Evolutionary conservation across 2,329 filamentous ascomycete species (phyloP), one percentile per base, ranked within the genome.

Genomic region (Waltergamsia citrina): DNA sequence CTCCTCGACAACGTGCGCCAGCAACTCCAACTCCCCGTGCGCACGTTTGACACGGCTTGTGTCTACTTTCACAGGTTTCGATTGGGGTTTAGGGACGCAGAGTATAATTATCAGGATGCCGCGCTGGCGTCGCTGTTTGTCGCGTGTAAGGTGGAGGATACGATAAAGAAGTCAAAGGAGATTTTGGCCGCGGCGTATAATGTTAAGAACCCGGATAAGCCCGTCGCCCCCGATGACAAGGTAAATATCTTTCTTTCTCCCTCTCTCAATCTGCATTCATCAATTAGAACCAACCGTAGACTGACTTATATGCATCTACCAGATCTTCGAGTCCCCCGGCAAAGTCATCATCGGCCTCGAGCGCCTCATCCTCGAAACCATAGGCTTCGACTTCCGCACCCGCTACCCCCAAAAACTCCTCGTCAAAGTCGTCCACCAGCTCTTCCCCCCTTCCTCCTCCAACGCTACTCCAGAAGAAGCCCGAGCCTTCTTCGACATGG

Each of bases 111-210:
- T 43, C 60, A 85, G 56, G 90, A 96, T 53, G 88, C 86, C 2
- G 86, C 90, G 0, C 75, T 92, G 6, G 86, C 92, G 1, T 82
- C 86, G 17, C 65, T 98, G 7, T 90, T 96, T 50, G 84, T 88
- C 3, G 88, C 88, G 3, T 96, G 90, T 67, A 98, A 98, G 63
- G 87, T 93, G 29, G 92, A 98, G 58, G 92, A 98, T 56, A 98
- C 92, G 1, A 74, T 95, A 44, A 98, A 98, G 62, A 96, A 96
- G 64, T 94, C 86, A 4, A 78, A 76, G 38, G 92, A 98, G 42
- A 93, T 98, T 40, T 67, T 96, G 12, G 93, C 86, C 38, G 87
- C 88, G 1, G 81, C 85, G 17, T 86, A 90, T 59, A 95, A 94
- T 51, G 63, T 94, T 24, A 92, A 87, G 59, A 73, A 59, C 51